Base-by-base conservation (phyloP, 208 protist species). In the Crithidia bombi region DNA sequence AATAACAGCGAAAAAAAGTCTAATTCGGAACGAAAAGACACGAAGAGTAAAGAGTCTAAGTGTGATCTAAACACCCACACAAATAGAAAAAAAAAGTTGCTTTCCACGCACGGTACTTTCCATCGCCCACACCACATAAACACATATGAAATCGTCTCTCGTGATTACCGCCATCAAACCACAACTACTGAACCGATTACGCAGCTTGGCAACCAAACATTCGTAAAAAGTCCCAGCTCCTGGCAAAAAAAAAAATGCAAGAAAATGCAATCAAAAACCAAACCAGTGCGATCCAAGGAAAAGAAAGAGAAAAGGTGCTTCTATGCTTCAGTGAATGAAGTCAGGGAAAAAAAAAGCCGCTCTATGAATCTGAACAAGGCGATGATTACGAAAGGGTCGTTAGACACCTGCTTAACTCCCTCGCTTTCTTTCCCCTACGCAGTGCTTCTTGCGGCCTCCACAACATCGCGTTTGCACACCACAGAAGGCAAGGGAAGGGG, bases 71-170 rank as follows among this genome's bases (percentile, higher is more conserved):
- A 36, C 6, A 6, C 0, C 23, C 38, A 19, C 38, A 25, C 21
- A 69, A 69, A 57, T 0, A 58, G 47, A 33, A 72, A 63, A 51
- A 55, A 61, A 28, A 59, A 57, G 35, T 17, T 9, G 19, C 12
- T 49, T 49, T 10, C 43, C 19, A 49, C 19, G 43, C 17, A 49
- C 21, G 15, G 43, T 19, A n/a, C 17, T 49, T 5, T 6, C 11
- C 11, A 49, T 21, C 11, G 5, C 6, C 11, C 11, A 10, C 7
- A 21, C 17, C 19, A 21, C 43, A 21, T n/a, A n/a, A 5, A n/a
- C 43, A 49, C 43, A 49, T 49, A 49, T 49, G 11, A 10, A 49
- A 49, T 19, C 11, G 38, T 17, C 38, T 43, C 14, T 14, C 14
- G 38, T 43, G 10, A 7, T 43, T 7, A 43, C 10, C 38, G 10